These are phyloP conservation scores for Hibiscus syriacus DNA, from an alignment of 345 rosid species.

Conservation along the genomic window DNA sequence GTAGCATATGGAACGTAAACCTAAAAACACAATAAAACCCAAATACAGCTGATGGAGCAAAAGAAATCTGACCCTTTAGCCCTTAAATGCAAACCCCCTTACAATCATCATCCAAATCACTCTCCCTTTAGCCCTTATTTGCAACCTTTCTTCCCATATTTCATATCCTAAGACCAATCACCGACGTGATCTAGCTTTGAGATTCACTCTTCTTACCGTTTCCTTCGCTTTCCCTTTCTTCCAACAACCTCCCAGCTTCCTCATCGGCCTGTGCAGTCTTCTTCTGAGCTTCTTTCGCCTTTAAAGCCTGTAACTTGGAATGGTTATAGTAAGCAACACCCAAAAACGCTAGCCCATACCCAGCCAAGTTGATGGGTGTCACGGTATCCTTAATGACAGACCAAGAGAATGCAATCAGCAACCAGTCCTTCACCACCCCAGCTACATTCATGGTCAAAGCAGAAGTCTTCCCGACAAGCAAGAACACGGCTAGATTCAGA, in stretches of 20 bases:
- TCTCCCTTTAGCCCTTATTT: slow-evolving; percentile 4
- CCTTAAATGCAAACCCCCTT: neutral
- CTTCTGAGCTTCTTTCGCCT: slow-evolving; percentile 89
- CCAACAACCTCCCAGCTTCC: slow-evolving; percentile 80
- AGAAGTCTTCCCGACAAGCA: slow-evolving; percentile 92
- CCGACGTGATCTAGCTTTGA: slow-evolving; percentile 29
- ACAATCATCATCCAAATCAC: neutral
- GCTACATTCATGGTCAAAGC: slow-evolving; percentile 99
- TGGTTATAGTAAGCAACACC: slow-evolving; percentile 94
- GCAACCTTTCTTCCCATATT: slow-evolving; percentile 6
- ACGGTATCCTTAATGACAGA: slow-evolving; percentile 95
- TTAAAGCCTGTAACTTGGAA: slow-evolving; percentile 81
- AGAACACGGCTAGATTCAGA: slow-evolving; percentile 84
- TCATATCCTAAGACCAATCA: slow-evolving; percentile 8
- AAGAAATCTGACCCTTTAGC: slow-evolving; percentile 10
- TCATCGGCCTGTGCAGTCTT: slow-evolving; percentile 63
- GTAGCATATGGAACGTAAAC: slow-evolving; percentile 14
- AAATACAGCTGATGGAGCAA: slow-evolving; percentile 18
- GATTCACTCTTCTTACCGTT: slow-evolving; percentile 50
- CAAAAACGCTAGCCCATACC: slow-evolving; percentile 82
- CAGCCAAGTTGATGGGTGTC: slow-evolving; percentile 73
- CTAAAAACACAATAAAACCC: slow-evolving; percentile 13
- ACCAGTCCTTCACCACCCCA: slow-evolving; percentile 95
- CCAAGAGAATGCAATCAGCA: slow-evolving; percentile 94
- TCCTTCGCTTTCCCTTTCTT: slow-evolving; percentile 64